A percentile compares a stretch with the other conserved stretches of the same genome.
Evolutionary conservation across 257 asterid species (phyloP).

Genomic region (Nyctanthes arbortristis): DNA sequence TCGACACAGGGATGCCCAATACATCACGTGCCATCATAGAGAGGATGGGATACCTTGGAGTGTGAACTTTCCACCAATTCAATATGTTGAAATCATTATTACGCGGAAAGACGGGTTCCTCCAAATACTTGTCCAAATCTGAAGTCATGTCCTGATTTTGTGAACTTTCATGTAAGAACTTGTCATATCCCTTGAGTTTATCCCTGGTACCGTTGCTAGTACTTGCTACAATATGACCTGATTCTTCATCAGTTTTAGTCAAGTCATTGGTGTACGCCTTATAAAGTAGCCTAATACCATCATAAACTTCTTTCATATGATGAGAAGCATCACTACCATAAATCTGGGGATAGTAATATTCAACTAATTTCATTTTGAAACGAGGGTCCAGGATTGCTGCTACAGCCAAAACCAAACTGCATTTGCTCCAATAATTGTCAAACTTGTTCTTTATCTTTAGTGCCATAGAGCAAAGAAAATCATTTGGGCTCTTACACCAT

Average conservation of each 20-base stretch:
- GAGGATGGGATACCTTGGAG: constrained; percentile 91
- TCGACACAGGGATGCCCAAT: constrained; percentile 76
- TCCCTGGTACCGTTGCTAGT: constrained; percentile 59
- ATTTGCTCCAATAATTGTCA: constrained; percentile 80
- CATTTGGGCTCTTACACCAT: constrained; percentile 86
- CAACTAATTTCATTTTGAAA: constrained; percentile 89
- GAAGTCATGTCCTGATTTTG: constrained; percentile 65
- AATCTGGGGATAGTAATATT: constrained; percentile 72
- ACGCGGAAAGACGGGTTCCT: constrained; percentile 91
- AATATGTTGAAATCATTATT: constrained; percentile 76
- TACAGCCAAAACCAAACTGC: constrained; percentile 70
- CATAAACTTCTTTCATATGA: constrained; percentile 63
- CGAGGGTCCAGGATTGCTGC: constrained; percentile 92
- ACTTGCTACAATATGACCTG: constrained; percentile 42
- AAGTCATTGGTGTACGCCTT: constrained; percentile 66
- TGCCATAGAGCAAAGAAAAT: constrained; percentile 66
- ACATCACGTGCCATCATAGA: constrained; percentile 96
- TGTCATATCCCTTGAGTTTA: constrained; percentile 88
- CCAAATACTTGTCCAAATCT: constrained; percentile 84
- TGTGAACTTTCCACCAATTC: constrained; percentile 99
- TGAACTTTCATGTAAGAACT: constrained; percentile 77
- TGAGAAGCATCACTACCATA: constrained; percentile 59
- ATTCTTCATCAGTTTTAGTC: constrained; percentile 49
- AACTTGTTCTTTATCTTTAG: constrained; percentile 76
- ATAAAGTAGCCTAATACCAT: constrained; percentile 67